phyloP scores from a whole-genome alignment of 2,329 filamentous ascomycete genomes.

The Tolypocladium ophioglossoides region DNA sequence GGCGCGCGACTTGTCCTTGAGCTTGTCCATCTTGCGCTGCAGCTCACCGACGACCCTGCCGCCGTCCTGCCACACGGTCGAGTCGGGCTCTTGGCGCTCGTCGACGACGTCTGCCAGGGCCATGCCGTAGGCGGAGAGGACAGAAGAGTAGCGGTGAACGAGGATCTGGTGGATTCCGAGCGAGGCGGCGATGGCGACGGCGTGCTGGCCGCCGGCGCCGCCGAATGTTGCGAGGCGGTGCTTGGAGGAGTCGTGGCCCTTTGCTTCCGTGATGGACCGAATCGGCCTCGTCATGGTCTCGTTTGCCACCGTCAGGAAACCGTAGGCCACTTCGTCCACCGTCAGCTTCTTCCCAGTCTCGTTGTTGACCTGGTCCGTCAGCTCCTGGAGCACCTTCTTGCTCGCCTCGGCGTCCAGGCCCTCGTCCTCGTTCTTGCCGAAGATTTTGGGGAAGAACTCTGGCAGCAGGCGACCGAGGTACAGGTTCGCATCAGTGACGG shows the following conservation, averaged over 20 bases:
- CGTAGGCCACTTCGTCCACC: constrained; percentile 24
- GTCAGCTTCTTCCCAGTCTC: constrained; percentile 16
- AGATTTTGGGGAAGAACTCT: constrained; percentile 61
- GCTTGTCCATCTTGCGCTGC: constrained; percentile 62
- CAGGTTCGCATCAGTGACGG: constrained; percentile 63
- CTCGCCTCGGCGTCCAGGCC: constrained; percentile 29
- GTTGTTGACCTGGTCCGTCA: constrained; percentile 34
- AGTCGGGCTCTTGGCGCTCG: constrained; percentile 33
- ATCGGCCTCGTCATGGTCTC: constrained; percentile 25
- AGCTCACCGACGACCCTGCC: constrained; percentile 51
- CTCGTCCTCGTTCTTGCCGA: constrained; percentile 12
- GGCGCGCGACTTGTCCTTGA: constrained; percentile 63
- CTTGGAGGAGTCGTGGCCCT: constrained; percentile 22
- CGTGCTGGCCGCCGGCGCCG: constrained; percentile 31
- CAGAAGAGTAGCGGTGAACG: constrained; percentile 33
- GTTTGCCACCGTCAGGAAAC: constrained; percentile 25
- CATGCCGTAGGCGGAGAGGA: constrained; percentile 36
- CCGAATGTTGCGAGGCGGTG: constrained; percentile 28
- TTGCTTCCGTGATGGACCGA: constrained; percentile 23
- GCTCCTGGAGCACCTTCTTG: constrained; percentile 25
- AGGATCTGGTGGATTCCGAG: constrained; percentile 31
- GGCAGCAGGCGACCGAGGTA: constrained; percentile 50
- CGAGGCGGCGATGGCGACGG: constrained; percentile 30
- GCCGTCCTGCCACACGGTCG: constrained; percentile 48
- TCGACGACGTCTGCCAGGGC: constrained; percentile 33